Evolutionary conservation across 805 yeast species (phyloP), one percentile per base, ranked within the genome.

Genomic region (Kuraishia floccosa): DNA sequence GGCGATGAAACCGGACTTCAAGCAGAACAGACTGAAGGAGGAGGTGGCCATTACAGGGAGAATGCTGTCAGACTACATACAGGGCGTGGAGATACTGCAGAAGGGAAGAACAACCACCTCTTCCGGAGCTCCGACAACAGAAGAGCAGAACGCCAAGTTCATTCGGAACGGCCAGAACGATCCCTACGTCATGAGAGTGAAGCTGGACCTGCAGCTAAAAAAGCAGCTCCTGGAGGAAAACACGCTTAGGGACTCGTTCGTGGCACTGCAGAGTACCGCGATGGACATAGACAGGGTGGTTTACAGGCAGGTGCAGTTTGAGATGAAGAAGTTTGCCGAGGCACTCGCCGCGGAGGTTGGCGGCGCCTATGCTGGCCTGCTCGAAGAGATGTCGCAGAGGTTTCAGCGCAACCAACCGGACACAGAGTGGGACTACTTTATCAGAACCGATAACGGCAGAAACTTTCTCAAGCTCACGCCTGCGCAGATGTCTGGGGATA

Each of bases 341-440:
- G 52, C 71, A 30, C 62, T 78, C 17, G 67, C 63, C 39, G 49
- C 65, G 2, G 81, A 76, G 47, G 60, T 65, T 27, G 54, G 60
- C 14, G 39, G 66, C 1, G 58, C 63, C 18, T 56, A 72, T 18
- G 60, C 68, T 27, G 58, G 65, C 35, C 58, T 76, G 45, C 59
- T 75, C 24, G 71, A 71, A 31, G 74, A 68, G 41, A 56, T 78
- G 30, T 56, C 54, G 35, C 60, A 65, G 35, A 58, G 75, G 40
- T 62, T 68, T 50, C 44, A 70, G 42, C 50, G 63, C 42, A 75
- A 74, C 41, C 78, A 74, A 30, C 63, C 72, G n/a, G 66, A 64
- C 25, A 55, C 68, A 38, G 87, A 78, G 50, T 78, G 85, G 85
- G 81, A 77, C 44, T 68, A 68, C 30, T 77, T 76, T 37, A 72